Evolutionary conservation across 2,329 filamentous ascomycete genomes (phyloP).

Genomic region (Beauveria medogensis): DNA sequence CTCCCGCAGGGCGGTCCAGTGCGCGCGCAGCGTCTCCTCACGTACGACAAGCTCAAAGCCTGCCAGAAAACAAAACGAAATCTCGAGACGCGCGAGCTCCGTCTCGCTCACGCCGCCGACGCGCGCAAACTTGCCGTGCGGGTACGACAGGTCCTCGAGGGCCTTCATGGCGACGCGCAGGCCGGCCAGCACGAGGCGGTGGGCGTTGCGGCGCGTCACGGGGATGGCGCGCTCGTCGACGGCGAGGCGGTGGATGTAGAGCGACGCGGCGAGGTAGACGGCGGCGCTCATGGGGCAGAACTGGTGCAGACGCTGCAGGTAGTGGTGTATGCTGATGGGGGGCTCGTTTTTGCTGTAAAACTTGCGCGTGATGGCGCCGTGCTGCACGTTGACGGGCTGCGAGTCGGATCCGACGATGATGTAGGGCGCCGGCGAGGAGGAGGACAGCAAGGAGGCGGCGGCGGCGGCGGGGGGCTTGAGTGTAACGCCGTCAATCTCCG

Average conservation of each 20-base stretch:
- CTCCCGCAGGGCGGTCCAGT: conserved; percentile 26
- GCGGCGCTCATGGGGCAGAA: conserved; percentile 92
- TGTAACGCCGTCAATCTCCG: conserved; percentile 41
- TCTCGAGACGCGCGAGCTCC: conserved; percentile 78
- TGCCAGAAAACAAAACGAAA: conserved; percentile 81
- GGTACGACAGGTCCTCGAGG: conserved; percentile 84
- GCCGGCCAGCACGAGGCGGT: conserved; percentile 76
- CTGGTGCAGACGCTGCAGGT: conserved; percentile 76
- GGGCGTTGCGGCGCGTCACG: conserved; percentile 76
- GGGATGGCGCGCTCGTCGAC: conserved; percentile 70
- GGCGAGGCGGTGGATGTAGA: conserved; percentile 78
- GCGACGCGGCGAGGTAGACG: conserved; percentile 82
- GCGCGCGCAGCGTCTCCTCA: conserved; percentile 23
- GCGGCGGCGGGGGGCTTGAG: conserved; percentile 25
- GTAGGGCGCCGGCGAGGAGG: conserved; percentile 37
- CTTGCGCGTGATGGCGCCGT: conserved; percentile 78
- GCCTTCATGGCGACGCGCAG: conserved; percentile 88
- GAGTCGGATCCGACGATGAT: conserved; percentile 60
- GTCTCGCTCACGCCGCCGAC: conserved; percentile 80
- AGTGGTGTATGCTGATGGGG: conserved; percentile 74
- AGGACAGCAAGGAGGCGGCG: conserved; percentile 14
- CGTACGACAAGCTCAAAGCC: conserved; percentile 67
- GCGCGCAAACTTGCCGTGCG: conserved; percentile 73
- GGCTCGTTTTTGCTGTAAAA: conserved; percentile 89
- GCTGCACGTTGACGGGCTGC: conserved; percentile 67